These are phyloP conservation scores for Alloascoidea africana DNA, from an alignment of 805 yeast species.

Conservation along the genomic window DNA sequence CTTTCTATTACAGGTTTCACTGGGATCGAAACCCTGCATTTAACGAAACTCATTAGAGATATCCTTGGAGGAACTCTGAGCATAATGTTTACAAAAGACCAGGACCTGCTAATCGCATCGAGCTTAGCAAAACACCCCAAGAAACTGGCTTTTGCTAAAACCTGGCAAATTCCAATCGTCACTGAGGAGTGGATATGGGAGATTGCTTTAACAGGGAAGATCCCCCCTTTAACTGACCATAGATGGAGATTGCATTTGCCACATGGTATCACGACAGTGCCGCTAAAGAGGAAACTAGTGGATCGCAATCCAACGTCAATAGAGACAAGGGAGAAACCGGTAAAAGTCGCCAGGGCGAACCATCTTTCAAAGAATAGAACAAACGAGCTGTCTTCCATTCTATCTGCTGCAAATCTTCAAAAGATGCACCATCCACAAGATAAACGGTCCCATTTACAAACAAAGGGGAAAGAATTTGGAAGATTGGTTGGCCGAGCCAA, in stretches of 20 bases:
- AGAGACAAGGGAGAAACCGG: constrained; percentile 3
- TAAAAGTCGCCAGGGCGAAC: constrained; percentile 1
- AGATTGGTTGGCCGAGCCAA: not conserved
- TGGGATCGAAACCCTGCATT: constrained; percentile 62
- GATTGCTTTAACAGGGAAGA: constrained; percentile 14
- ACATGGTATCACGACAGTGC: constrained; percentile 3
- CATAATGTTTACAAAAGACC: constrained; percentile 29
- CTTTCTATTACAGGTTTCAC: constrained; percentile 59
- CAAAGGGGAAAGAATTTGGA: not conserved
- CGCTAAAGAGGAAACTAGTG: not conserved
- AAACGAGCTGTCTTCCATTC: constrained; percentile 2
- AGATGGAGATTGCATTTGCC: constrained; percentile 10
- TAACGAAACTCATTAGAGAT: constrained; percentile 41
- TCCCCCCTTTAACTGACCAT: constrained; percentile 6
- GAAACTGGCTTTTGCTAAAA: constrained; percentile 17
- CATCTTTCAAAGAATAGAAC: constrained; percentile 2
- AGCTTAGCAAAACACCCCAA: constrained; percentile 7
- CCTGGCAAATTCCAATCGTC: constrained; percentile 22
- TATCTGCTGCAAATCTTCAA: too few relatives aligned
- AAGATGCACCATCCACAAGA: too few relatives aligned
- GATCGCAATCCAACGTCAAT: too few relatives aligned
- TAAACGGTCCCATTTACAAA: too few relatives aligned
- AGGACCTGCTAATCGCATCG: constrained; percentile 36
- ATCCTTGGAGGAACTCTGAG: constrained; percentile 35
- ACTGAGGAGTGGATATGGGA: constrained; percentile 21